Percentiles rank a stretch among this genome's conserved stretches.
Conservation (phyloP, 805 yeast species). For the Hanseniaspora opuntiae region DNA sequence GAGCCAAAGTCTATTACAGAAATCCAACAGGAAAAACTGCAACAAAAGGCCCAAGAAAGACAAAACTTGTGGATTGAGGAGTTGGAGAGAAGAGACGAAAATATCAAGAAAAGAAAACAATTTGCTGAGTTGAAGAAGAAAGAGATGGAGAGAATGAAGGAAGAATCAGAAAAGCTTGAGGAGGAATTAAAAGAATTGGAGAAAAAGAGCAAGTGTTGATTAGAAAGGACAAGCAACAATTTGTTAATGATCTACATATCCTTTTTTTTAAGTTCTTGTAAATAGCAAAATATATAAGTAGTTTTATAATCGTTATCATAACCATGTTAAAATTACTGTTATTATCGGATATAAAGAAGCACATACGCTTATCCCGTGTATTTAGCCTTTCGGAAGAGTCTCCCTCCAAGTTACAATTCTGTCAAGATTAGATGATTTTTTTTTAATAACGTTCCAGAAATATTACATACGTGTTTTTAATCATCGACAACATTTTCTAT, state of each 20-base stretch:
- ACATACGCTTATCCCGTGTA: too few species aligned
- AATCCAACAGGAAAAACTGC: not conserved
- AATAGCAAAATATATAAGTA: not conserved
- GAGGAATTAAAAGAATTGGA: conserved; percentile 22
- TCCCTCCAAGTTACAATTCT: too few species aligned
- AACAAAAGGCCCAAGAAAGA: conserved; percentile 54
- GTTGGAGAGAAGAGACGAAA: conserved; percentile 72
- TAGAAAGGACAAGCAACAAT: too few species aligned
- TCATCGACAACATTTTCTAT: too few species aligned
- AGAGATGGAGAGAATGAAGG: conserved; percentile 29
- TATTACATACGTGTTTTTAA: too few species aligned
- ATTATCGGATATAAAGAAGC: not conserved
- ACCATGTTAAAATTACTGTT: not conserved
- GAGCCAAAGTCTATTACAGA: not conserved
- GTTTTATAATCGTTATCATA: too few species aligned
- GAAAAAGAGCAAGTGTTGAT: not conserved
- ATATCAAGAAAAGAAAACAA: conserved; percentile 50
- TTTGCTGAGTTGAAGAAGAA: conserved; percentile 51
- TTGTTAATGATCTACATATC: too few species aligned
- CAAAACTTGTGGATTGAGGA: conserved; percentile 82
- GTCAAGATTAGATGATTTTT: too few species aligned
- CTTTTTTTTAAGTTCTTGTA: too few species aligned
- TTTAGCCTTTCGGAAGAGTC: too few species aligned
- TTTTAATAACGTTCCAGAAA: too few species aligned
- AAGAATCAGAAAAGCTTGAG: conserved; percentile 20